Base-by-base conservation (phyloP, 192 early-diverging fungal genomes). In the Coemansia sp. region DNA sequence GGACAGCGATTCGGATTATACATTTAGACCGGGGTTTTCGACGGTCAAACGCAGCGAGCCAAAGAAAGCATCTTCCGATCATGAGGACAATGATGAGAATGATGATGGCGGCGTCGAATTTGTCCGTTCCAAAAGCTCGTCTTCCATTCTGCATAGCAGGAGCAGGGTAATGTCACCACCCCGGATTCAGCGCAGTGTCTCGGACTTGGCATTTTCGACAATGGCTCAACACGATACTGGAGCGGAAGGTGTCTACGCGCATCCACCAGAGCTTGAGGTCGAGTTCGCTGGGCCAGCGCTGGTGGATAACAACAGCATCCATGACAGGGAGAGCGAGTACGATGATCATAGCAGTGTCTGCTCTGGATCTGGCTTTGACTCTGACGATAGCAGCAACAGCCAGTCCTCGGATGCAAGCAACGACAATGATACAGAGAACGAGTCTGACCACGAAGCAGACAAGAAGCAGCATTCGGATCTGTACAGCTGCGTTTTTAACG, bases 1-100 rank as follows among this genome's bases (percentile, higher is more conserved):
- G 25, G 66, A 68, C 17, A 57, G 54, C 50, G 68, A 69, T n/a
- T 27, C 20, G 15, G 61, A 45, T 19, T 70, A 65, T 30, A 47
- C 27, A 1, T 74, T 74, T 34, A 55, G 44, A 25, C 60, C 61
- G 0, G 65, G 65, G 50, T 67, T 74, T 33, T 41, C 71, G 10
- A 64, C 68, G 7, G 37, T 57, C 19, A 61, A 27, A 17, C 17
- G 22, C 34, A 33, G 28, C 56, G 25, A 40, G 22, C 54, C 31
- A 19, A 52, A 56, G 30, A 54, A 1, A 7, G 17, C 29, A 4
- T 14, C 28, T 29, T 0, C 52, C n/a, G n/a, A n/a, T n/a, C n/a
- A n/a, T n/a, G n/a, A n/a, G n/a, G n/a, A n/a, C n/a, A n/a, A n/a
- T 33, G 52, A 13, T 15, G 52, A n/a, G 0, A 13, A 31, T 54